Evolutionary conservation across 768 basidiomycete genomes (phyloP).

Genomic region (Stropharia rugosoannulata): DNA sequence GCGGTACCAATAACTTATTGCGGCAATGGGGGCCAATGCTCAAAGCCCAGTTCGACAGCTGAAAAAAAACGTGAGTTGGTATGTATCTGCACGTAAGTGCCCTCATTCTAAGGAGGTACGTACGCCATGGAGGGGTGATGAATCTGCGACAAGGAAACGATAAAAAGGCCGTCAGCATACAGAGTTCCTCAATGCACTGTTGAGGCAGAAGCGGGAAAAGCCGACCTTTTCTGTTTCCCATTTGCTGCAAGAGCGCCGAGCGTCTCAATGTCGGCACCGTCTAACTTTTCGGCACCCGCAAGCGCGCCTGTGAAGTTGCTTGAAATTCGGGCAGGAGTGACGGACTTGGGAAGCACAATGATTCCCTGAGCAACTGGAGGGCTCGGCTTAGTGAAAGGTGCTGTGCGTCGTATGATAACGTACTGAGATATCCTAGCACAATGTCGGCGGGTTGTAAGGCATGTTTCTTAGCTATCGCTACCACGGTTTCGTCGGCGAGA

Average conservation of each 20-base stretch:
- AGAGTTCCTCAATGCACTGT: conserved; percentile 5
- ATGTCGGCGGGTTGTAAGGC: conserved; percentile 54
- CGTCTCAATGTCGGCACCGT: conserved; percentile 47
- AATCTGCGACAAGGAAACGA: conserved; percentile 33
- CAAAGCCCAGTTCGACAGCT: conserved; percentile 71
- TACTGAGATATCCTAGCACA: conserved; percentile 63
- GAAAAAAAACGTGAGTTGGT: conserved; percentile 9
- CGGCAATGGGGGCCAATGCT: conserved; percentile 50
- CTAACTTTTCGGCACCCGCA: conserved; percentile 43
- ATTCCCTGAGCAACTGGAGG: conserved; percentile 59
- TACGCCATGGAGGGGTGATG: conserved; percentile 71
- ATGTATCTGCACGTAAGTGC: conserved; percentile 1
- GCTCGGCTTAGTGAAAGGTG: background rate
- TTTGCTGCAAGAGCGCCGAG: conserved; percentile 57
- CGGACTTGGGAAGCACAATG: conserved; percentile 75
- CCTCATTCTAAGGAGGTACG: conserved; percentile 24
- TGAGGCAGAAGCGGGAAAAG: conserved; percentile 13
- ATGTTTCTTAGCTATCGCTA: conserved; percentile 59
- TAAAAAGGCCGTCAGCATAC: conserved; percentile 7
- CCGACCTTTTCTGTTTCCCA: conserved; percentile 65
- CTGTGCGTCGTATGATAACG: conserved; percentile 17
- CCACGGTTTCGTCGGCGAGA: conserved; percentile 58
- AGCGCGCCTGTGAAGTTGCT: conserved; percentile 55
- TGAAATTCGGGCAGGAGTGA: conserved; percentile 66
- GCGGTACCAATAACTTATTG: background rate